Evolutionary conservation across 1,284 basidiomycete genomes (phyloP), one percentile per base, ranked within the genome.

Genomic region (Naganishia cerealis): DNA sequence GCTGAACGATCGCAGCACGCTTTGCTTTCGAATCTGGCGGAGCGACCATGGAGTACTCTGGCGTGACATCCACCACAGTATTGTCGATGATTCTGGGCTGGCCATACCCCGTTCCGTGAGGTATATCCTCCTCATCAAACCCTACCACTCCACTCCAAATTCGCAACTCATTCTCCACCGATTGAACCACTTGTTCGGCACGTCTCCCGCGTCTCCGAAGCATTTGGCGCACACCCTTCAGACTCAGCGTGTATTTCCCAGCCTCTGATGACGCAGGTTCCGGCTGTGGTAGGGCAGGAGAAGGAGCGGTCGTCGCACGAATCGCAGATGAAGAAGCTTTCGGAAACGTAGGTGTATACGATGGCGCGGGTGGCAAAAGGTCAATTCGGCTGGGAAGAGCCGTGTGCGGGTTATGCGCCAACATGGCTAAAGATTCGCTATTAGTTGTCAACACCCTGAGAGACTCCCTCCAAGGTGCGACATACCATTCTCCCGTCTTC

Each of bases 401-500:
- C 15, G 76, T 75, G 61, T 81, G 76, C 9, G 80, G 79, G 67
- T 81, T 81, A 50, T 74, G 73, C 6, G 74, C 58, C 66, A 79
- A 76, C 12, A 73, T 67, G 8, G 78, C 79, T 80, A 65, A 9
- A 16, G 50, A 59, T 24, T 65, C 57, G 36, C 18, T 1, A 26
- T 26, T 33, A 4, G 42, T 36, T 36, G 6, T 54, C 21, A 24
- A 12, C 6, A 8, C n/a, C 8, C 24, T n/a, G 36, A 65, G 29
- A 13, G 40, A 42, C 7, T 18, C 57, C 7, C 21, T 26, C 36
- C 42, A 36, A 29, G 18, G 24, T 29, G 24, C 0, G 16, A 67
- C 76, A 43, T 39, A 78, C 78, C 78, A 71, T 81, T 81, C 69
- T 81, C 79, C 57, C 74, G 69, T 21, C 80, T 67, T 54, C 79